These are phyloP conservation scores for Colletotrichum neosansevieriae DNA, from an alignment of 2,329 filamentous ascomycete species.

Conservation along the genomic window DNA sequence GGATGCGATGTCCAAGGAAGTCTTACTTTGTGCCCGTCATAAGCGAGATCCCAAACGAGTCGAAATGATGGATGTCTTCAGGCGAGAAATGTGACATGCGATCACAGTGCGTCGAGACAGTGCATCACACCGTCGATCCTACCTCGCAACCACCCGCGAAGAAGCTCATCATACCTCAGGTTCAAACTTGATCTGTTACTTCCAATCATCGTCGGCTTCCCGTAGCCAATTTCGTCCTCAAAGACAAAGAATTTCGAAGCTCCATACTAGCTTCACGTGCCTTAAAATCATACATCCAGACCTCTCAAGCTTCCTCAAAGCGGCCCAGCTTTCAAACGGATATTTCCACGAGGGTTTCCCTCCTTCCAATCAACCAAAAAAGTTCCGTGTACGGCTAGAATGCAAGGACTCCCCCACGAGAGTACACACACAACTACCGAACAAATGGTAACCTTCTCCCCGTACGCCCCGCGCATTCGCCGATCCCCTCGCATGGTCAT, in stretches of 20 bases:
- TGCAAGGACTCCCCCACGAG: background rate
- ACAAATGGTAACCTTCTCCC: slow-evolving; percentile 30
- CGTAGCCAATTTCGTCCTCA: too few species aligned
- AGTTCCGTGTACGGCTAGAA: slow-evolving; percentile 11
- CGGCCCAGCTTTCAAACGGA: background rate
- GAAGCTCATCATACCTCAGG: background rate
- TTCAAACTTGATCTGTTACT: too few species aligned
- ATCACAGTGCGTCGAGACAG: slow-evolving; percentile 28
- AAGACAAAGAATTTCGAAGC: too few species aligned
- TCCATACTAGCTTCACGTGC: too few species aligned
- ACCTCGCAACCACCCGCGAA: background rate
- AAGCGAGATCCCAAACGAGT: background rate
- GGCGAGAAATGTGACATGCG: background rate
- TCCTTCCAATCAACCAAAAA: background rate
- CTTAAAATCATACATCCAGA: too few species aligned
- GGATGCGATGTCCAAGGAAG: too few species aligned
- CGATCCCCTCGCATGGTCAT: slow-evolving; percentile 32
- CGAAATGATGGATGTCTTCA: background rate
- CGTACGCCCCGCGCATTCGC: slow-evolving; percentile 37
- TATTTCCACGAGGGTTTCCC: background rate
- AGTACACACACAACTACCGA: background rate
- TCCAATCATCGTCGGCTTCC: too few species aligned
- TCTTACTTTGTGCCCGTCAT: background rate
- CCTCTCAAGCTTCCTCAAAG: background rate
- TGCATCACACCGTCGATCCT: slow-evolving; percentile 4